Evolutionary conservation across 192 early-diverging fungal species (phyloP), one percentile per base, ranked within the genome.

Genomic region (Coemansia sp.): DNA sequence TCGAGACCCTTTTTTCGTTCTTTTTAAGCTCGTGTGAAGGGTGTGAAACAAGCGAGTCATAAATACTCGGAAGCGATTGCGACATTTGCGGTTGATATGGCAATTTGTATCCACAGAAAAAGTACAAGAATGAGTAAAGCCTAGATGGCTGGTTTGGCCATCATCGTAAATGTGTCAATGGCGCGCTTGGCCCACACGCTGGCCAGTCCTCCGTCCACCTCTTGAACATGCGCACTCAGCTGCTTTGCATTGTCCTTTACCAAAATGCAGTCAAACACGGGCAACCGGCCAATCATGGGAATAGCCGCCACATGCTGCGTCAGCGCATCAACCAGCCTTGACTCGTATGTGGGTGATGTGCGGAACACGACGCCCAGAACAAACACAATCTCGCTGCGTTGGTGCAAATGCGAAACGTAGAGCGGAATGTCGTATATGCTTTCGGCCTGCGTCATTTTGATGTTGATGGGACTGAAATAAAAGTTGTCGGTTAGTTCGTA

Each of bases 191-290:
- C 77, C 77, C 77, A 80, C 17, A 17, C 21, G 41, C 55, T 39
- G 3, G 62, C 75, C 24, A 72, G 19, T 10, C 35, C 17, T 12
- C 10, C 32, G 11, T 29, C 47, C n/a, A 61, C 38, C 5, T 2
- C 24, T 15, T 24, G 23, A 7, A 64, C 10, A 15, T 73, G 63
- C 5, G 9, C 21, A 4, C 32, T 56, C 0, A 79, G 38, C 51
- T 67, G 60, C 38, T 61, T 59, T 1, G 4, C 17, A 35, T 19
- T 35, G 21, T 79, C 67, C 48, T 67, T 45, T 19, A 79, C 72
- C 56, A 79, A n/a, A 15, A 79, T 58, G 25, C 67, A 74, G 50
- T 79, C 76, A 67, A 79, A 73, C 27, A 79, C 72, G 0, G 67
- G 70, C 45, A 70, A 17, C 2, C 74, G 19, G 2, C 55, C 63